Conservation (phyloP, 106 monocot genomes). For the Dioscorea alata region DNA sequence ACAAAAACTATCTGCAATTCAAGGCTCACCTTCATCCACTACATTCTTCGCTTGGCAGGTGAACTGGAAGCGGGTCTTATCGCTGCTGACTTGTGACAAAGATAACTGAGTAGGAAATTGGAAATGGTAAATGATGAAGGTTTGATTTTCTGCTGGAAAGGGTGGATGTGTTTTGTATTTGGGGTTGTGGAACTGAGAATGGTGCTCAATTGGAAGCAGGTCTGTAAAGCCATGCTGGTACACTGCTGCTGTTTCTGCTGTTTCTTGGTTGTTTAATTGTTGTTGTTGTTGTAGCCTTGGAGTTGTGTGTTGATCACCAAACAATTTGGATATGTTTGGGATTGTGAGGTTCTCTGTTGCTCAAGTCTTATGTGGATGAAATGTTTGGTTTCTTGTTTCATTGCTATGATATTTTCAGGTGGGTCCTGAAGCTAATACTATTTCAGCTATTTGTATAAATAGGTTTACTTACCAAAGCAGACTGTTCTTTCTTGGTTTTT, state of each 20-base stretch:
- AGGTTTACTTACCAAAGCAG: too few relatives aligned
- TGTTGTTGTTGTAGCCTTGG: too few relatives aligned
- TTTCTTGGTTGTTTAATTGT: not conserved
- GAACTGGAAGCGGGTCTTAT: not conserved
- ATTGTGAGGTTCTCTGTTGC: slow-evolving; percentile 14
- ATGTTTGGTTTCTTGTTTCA: not conserved
- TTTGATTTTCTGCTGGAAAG: slow-evolving; percentile 22
- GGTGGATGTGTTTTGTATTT: slow-evolving; percentile 3
- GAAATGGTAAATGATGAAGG: slow-evolving; percentile 7
- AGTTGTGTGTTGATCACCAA: not conserved
- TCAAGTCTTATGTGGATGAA: slow-evolving; percentile 23
- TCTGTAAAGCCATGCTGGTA: slow-evolving; percentile 48
- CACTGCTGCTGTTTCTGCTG: not conserved
- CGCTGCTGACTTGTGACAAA: not conserved
- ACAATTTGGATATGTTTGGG: slow-evolving; percentile 8
- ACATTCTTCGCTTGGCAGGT: slow-evolving; percentile 42
- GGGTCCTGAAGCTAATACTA: too few relatives aligned
- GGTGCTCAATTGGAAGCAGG: slow-evolving; percentile 46
- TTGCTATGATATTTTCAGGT: too few relatives aligned
- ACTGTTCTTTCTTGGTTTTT: too few relatives aligned
- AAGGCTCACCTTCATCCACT: slow-evolving; percentile 38
- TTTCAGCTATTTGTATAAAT: too few relatives aligned
- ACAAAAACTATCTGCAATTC: not conserved
- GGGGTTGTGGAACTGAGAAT: slow-evolving; percentile 8
- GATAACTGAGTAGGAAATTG: not conserved